Evolutionary conservation across 768 basidiomycete species (phyloP).

Genomic region (Macrocybe gigantea): DNA sequence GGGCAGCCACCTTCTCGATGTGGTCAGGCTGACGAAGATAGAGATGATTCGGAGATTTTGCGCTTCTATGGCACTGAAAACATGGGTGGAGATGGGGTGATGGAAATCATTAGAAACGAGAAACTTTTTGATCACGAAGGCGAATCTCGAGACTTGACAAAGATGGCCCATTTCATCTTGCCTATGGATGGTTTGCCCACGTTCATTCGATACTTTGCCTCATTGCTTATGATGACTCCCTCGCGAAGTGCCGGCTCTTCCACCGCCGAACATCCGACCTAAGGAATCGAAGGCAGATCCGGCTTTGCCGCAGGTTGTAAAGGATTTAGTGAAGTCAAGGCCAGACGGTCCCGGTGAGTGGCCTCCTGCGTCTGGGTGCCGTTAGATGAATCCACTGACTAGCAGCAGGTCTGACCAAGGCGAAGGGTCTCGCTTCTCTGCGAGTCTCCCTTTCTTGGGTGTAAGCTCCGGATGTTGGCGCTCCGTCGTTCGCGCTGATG

Average conservation of each 20-base stretch:
- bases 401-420: constrained; percentile 35
- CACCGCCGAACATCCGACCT: neutral
- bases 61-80: neutral
- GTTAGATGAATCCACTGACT: neutral
- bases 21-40: neutral
- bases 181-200: constrained; percentile 50
- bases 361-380: constrained; percentile 16
- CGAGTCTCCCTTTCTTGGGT: constrained; percentile 63
- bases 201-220: neutral
- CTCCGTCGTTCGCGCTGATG: neutral
- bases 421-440: constrained; percentile 53
- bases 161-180: constrained; percentile 13
- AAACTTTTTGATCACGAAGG: constrained; percentile 43
- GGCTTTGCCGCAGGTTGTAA: neutral
- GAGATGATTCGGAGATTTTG: constrained; percentile 10
- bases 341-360: constrained; percentile 10
- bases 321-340: constrained; percentile 4
- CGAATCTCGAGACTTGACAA: neutral
- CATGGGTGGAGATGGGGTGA: neutral
- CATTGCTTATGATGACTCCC: neutral
- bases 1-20: constrained; percentile 18
- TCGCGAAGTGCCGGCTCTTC: neutral
- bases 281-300: neutral
- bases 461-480: constrained; percentile 28
- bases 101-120: constrained; percentile 46